These are phyloP conservation scores for Gracilaria domingensis DNA, from an alignment of 23 red algal genomes.

Conservation along the genomic window DNA sequence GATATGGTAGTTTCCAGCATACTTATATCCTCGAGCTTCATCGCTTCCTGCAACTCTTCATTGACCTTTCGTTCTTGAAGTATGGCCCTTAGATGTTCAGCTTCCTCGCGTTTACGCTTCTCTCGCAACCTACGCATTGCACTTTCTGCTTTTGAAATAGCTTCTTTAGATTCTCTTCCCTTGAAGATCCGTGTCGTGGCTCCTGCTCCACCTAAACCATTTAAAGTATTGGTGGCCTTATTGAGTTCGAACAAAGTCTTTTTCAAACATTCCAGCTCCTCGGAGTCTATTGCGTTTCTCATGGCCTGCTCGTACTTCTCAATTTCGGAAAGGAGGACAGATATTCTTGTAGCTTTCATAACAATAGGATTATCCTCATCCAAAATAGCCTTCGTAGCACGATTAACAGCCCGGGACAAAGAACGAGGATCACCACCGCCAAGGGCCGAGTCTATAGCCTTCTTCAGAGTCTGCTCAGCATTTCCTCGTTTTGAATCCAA, in stretches of 20 bases:
- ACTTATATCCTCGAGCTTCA: slow-evolving; percentile 50
- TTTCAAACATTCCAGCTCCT: slow-evolving; percentile 33
- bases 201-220: slow-evolving; percentile 28
- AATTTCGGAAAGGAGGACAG: slow-evolving; percentile 8
- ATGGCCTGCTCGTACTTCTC: slow-evolving; percentile 31
- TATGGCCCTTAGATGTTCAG: slow-evolving; percentile 10
- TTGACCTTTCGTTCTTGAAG: slow-evolving; percentile 13
- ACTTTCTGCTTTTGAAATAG: slow-evolving; percentile 21
- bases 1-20: slow-evolving; percentile 8
- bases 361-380: slow-evolving; percentile 54
- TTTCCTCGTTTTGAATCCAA: slow-evolving; percentile 62
- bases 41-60: slow-evolving; percentile 42
- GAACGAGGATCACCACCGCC: slow-evolving; percentile 71
- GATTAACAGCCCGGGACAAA: slow-evolving; percentile 37
- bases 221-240: too few relatives aligned
- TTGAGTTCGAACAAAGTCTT: slow-evolving; percentile 38
- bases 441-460: slow-evolving; percentile 62
- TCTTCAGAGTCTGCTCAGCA: slow-evolving; percentile 49
- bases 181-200: slow-evolving; percentile 42
- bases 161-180: background rate
- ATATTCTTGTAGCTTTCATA: slow-evolving; percentile 20
- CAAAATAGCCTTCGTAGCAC: slow-evolving; percentile 46
- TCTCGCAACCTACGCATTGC: background rate
- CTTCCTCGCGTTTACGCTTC: slow-evolving; percentile 15
- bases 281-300: slow-evolving; percentile 3